Percentiles rank a stretch among this genome's conserved stretches.
phyloP scores from a whole-genome alignment of 2,329 filamentous ascomycete species.

The Trichoderma brevicompactum region DNA sequence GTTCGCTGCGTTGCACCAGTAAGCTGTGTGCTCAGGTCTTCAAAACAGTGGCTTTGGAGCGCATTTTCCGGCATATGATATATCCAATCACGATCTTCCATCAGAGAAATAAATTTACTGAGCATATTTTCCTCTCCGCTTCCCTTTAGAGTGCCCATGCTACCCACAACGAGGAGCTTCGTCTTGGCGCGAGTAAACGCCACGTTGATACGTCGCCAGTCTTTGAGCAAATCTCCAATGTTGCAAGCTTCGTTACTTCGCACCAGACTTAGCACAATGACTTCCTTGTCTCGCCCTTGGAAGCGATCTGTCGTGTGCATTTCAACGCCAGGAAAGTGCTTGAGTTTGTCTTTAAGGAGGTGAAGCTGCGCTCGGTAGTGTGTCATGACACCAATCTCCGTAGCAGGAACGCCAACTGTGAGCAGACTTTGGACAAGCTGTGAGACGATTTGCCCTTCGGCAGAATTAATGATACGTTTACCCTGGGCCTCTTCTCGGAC shows the following conservation, averaged over 20 bases:
- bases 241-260: conserved; percentile 79
- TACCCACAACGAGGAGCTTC: conserved; percentile 88
- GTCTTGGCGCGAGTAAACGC: conserved; percentile 91
- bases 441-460: conserved; percentile 76
- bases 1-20: conserved; percentile 38
- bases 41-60: conserved; percentile 70
- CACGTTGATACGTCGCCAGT: conserved; percentile 94
- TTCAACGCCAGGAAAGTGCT: conserved; percentile 68
- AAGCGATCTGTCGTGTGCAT: conserved; percentile 98
- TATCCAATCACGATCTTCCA: conserved; percentile 79
- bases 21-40: conserved; percentile 58
- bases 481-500: conserved; percentile 76
- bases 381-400: conserved; percentile 91
- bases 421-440: conserved; percentile 83
- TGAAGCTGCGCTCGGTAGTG: conserved; percentile 94
- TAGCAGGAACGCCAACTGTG: conserved; percentile 71
- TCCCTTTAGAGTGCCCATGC: conserved; percentile 75
- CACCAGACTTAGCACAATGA: conserved; percentile 85
- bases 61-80: conserved; percentile 71
- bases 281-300: conserved; percentile 94
- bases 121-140: conserved; percentile 77
- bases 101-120: conserved; percentile 72
- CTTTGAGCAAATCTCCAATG: conserved; percentile 89
- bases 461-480: conserved; percentile 83
- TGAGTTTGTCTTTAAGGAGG: conserved; percentile 74